These are phyloP conservation scores for Evansstolkia leycettana DNA, from an alignment of 495 filamentous ascomycete genomes.

Conservation along the genomic window DNA sequence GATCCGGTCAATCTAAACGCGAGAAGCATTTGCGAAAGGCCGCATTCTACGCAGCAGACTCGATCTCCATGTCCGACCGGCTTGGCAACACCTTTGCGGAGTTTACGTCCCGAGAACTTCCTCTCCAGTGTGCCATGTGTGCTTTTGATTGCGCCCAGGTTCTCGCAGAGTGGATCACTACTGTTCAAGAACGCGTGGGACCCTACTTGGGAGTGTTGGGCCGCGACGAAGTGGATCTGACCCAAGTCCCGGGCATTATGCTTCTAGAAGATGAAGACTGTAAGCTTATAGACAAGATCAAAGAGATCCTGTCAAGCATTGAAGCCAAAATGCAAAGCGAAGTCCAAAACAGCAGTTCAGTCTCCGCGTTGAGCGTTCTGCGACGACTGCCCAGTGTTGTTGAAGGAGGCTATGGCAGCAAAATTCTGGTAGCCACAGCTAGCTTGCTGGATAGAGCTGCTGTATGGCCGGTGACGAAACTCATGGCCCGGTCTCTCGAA, in stretches of 20 bases:
- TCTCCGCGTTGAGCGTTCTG: constrained; percentile 37
- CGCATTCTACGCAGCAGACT: constrained; percentile 89
- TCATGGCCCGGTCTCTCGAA: constrained; percentile 81
- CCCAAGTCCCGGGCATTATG: constrained; percentile 71
- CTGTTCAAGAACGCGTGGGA: constrained; percentile 88
- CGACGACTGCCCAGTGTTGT: constrained; percentile 46
- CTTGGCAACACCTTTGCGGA: constrained; percentile 80
- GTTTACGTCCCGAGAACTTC: constrained; percentile 77
- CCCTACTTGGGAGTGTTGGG: constrained; percentile 79
- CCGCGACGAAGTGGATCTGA: constrained; percentile 64
- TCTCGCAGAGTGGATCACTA: constrained; percentile 90
- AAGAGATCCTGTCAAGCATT: constrained; percentile 64
- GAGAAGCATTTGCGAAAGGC: constrained; percentile 88
- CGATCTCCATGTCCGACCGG: constrained; percentile 80
- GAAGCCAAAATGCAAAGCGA: constrained; percentile 68
- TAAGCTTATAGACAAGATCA: constrained; percentile 75
- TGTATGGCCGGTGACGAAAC: constrained; percentile 90
- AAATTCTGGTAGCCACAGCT: constrained; percentile 77
- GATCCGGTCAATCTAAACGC: constrained; percentile 42
- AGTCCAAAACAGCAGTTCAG: constrained; percentile 27
- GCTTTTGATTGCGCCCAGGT: constrained; percentile 95
- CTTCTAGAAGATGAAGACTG: constrained; percentile 86
- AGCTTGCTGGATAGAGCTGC: constrained; percentile 81
- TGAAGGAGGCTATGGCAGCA: constrained; percentile 66
- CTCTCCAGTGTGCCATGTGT: constrained; percentile 85